These are phyloP conservation scores for Puccinellia tenuiflora DNA, from an alignment of 176 grass and related monocot genomes.

Conservation along the genomic window DNA sequence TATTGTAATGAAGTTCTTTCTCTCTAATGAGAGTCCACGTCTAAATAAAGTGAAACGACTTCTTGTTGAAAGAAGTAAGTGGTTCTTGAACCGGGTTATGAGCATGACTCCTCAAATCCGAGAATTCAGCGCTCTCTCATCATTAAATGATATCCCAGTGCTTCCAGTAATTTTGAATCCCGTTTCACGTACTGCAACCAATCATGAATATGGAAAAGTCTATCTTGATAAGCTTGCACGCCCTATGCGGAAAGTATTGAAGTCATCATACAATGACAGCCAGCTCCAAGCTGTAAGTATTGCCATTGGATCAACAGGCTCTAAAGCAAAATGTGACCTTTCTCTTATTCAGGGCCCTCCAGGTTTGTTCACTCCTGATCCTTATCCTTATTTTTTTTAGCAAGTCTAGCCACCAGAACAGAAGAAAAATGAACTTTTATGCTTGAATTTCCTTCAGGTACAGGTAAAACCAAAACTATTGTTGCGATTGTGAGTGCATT, in stretches of 20 bases:
- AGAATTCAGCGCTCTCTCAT: conserved; percentile 91
- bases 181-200: conserved; percentile 24
- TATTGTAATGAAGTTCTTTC: conserved; percentile 71
- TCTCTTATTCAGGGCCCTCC: conserved; percentile 98
- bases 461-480: conserved; percentile 88
- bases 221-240: conserved; percentile 52
- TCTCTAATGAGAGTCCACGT: conserved; percentile 59
- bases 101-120: conserved; percentile 86
- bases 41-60: conserved; percentile 78
- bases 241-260: conserved; percentile 58
- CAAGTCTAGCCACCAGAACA: background rate
- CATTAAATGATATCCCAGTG: conserved; percentile 79
- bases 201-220: conserved; percentile 47
- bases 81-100: conserved; percentile 80
- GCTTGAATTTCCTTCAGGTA: conserved; percentile 50
- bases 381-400: background rate
- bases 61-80: conserved; percentile 87
- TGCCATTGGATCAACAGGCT: conserved; percentile 38
- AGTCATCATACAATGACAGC: conserved; percentile 74
- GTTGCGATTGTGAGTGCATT: conserved; percentile 85
- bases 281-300: conserved; percentile 74
- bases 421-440: background rate
- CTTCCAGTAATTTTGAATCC: conserved; percentile 87
- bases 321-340: conserved; percentile 51
- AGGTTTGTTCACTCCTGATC: conserved; percentile 44